These are phyloP conservation scores for Fusarium sp. DNA, from an alignment of 2,329 filamentous ascomycete species.

Conservation along the genomic window DNA sequence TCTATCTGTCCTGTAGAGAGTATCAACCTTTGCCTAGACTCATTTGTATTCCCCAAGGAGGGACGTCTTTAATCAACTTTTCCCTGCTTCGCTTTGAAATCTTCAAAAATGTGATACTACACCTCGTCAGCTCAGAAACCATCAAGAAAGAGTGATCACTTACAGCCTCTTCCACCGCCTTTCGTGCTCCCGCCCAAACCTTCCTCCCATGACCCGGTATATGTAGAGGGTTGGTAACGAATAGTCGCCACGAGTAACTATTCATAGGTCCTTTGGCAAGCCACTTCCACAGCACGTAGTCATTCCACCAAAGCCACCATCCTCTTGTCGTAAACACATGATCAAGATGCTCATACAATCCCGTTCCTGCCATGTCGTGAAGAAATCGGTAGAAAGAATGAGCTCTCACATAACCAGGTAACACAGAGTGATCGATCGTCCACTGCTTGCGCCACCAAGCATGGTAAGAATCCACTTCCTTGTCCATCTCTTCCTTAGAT, in stretches of 20 bases:
- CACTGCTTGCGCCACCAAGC: conserved; percentile 8
- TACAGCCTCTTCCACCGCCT: not conserved
- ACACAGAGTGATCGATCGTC: not conserved
- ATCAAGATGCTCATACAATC: not conserved
- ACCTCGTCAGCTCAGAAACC: not conserved
- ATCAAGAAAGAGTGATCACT: not conserved
- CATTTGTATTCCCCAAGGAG: not conserved
- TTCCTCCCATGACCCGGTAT: not conserved
- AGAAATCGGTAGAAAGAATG: conserved; percentile 3
- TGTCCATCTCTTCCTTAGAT: not conserved
- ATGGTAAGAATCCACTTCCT: not conserved
- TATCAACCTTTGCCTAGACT: not conserved
- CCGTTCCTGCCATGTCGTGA: not conserved
- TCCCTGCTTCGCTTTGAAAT: not conserved
- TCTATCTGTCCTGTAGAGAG: not conserved
- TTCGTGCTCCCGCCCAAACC: not conserved
- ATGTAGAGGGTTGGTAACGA: not conserved
- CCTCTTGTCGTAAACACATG: not conserved
- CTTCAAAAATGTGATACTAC: not conserved
- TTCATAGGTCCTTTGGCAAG: not conserved
- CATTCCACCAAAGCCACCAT: conserved; percentile 14
- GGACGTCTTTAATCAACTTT: not conserved
- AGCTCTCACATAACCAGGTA: not conserved
- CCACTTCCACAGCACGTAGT: conserved; percentile 1
- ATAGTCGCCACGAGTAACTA: not conserved